Conservation (phyloP, 305 asterid species). For the Fraxinus xanthoxyloides region DNA sequence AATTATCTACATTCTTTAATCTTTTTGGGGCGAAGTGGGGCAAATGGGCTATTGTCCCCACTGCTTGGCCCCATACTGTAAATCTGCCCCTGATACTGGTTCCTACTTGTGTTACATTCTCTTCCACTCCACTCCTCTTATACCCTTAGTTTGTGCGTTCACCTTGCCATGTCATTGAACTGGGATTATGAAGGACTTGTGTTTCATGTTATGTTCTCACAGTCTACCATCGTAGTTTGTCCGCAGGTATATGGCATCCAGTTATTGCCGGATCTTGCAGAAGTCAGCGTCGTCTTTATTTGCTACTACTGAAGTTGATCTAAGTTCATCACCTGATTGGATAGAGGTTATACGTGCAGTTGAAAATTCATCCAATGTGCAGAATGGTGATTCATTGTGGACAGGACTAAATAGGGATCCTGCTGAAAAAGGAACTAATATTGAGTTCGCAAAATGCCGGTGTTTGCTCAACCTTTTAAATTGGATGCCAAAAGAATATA, state of each 20-base stretch:
- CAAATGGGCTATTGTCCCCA: background rate
- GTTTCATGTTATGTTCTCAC: slow-evolving; percentile 31
- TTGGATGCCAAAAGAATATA: slow-evolving; percentile 74
- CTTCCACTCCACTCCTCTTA: background rate
- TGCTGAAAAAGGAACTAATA: slow-evolving; percentile 36
- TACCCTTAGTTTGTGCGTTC: slow-evolving; percentile 13
- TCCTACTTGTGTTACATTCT: slow-evolving; percentile 4
- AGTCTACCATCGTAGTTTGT: slow-evolving; percentile 60
- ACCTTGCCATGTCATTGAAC: slow-evolving; percentile 3
- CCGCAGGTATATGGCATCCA: slow-evolving; percentile 75
- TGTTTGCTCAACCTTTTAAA: slow-evolving; percentile 57
- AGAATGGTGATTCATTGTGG: slow-evolving; percentile 27
- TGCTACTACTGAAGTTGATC: slow-evolving; percentile 46
- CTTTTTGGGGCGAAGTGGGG: background rate
- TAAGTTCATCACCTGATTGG: slow-evolving; percentile 65
- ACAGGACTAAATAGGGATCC: slow-evolving; percentile 28
- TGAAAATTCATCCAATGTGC: slow-evolving; percentile 35
- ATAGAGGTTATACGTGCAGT: slow-evolving; percentile 40
- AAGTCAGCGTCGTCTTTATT: slow-evolving; percentile 54
- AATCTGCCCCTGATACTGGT: slow-evolving; percentile 9
- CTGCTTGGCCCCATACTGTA: background rate
- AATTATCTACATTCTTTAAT: background rate
- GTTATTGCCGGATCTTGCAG: slow-evolving; percentile 61
- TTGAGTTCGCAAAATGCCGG: slow-evolving; percentile 46
- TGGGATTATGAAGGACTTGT: slow-evolving; percentile 7